Conservation (phyloP, 257 asterid genomes). For the Orobanche coerulescens region DNA sequence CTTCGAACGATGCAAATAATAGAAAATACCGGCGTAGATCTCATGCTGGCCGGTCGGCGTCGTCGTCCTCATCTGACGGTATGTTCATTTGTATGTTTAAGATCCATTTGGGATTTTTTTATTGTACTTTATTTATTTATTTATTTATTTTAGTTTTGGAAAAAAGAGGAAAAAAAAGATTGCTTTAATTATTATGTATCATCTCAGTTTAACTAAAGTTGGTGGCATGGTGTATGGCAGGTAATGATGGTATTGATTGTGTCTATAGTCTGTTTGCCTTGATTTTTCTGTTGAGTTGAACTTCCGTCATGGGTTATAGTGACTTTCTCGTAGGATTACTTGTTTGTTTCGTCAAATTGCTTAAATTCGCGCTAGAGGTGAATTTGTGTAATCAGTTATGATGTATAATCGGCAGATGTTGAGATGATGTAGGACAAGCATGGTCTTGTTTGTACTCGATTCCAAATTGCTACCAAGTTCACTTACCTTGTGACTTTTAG, state of each 20-base stretch:
- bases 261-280: background rate
- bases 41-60: conserved; percentile 56
- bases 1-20: conserved; percentile 49
- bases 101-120: background rate
- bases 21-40: conserved; percentile 90
- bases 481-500: background rate
- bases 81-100: conserved; percentile 19
- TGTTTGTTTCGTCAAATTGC: background rate
- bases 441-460: background rate
- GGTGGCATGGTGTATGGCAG: background rate
- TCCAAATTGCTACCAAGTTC: background rate
- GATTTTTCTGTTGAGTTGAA: background rate
- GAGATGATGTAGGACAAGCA: background rate
- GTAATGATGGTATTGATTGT: background rate
- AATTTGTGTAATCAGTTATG: background rate
- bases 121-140: too few relatives aligned
- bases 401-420: background rate
- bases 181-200: background rate
- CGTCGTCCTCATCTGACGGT: conserved; percentile 69
- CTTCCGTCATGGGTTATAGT: background rate
- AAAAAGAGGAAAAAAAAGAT: background rate
- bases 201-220: background rate
- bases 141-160: background rate
- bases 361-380: background rate
- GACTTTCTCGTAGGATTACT: background rate